Conservation (phyloP, 768 basidiomycete genomes). For the Agaricus sinodeliciosus region DNA sequence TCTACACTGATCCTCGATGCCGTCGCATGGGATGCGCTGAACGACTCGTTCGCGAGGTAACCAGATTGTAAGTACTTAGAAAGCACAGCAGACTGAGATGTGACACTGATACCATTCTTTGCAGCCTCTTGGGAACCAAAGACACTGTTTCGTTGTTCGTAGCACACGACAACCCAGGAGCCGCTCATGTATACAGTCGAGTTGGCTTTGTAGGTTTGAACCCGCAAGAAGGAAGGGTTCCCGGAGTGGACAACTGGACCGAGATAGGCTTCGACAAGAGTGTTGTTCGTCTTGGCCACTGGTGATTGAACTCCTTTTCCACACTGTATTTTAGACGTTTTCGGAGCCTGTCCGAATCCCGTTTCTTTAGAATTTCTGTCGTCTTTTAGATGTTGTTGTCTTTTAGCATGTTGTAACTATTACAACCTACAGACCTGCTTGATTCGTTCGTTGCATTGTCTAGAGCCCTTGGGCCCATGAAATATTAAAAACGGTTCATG, state of each 20-base stretch:
- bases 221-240: slow-evolving; percentile 21
- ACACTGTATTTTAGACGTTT: not conserved
- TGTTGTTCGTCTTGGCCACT: slow-evolving; percentile 52
- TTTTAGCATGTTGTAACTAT: not conserved
- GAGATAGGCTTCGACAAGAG: slow-evolving; percentile 56
- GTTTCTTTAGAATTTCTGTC: not conserved
- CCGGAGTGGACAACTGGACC: slow-evolving; percentile 45
- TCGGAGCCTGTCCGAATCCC: not conserved
- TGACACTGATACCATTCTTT: slow-evolving; percentile 21
- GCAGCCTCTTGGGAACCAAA: slow-evolving; percentile 24
- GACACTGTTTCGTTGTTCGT: slow-evolving; percentile 60
- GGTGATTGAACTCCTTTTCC: slow-evolving; percentile 33
- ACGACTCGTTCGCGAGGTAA: slow-evolving; percentile 52
- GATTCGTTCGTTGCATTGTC: not conserved
- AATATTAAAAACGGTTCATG: not conserved
- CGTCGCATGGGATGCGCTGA: slow-evolving; percentile 52
- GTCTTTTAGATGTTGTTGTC: not conserved
- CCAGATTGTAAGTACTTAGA: slow-evolving; percentile 36
- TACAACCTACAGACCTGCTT: not conserved
- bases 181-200: slow-evolving; percentile 49
- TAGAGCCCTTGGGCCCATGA: not conserved
- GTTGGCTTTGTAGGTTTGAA: slow-evolving; percentile 62
- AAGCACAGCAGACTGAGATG: not conserved
- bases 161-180: slow-evolving; percentile 41
- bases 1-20: slow-evolving; percentile 52